Base-by-base conservation (phyloP, 192 early-diverging fungal genomes). In the Pilobolus umbonatus region DNA sequence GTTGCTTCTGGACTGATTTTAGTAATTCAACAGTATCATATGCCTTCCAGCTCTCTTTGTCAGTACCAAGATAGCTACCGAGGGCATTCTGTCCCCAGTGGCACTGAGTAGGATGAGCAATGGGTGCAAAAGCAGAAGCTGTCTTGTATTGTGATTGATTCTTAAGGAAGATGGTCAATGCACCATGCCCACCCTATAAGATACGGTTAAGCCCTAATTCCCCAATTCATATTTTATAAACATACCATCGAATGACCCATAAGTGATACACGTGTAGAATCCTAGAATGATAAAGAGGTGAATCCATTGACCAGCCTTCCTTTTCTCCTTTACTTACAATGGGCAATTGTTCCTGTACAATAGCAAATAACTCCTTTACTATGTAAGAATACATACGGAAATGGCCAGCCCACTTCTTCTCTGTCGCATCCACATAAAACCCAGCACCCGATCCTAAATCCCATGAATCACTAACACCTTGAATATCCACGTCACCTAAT, bases 321-420 rank as follows among this genome's bases (percentile, higher is more conserved):
- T 7, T 15, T n/a, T 29, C 15, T 31, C 10, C 24, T 7, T 4
- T 7, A 51, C 76, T 69, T 76, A 81, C 85, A 35, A 93, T 78
- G 8, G 79, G 75, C 15, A 91, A 69, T 58, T 70, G 65, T 32
- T 72, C 55, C 19, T 64, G 65, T 14, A 92, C 47, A 15, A 91
- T 57, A 25, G 74, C 65, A 26, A 78, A 80, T 17, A 95, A 75
- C 65, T 95, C 93, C 40, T 76, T 64, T 36, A 80, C 81, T 50
- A 92, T 74, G 68, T 93, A 93, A 9, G 85, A 79, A 69, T 89
- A 89, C 93, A 95, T 95, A 32, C 80, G 73, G 69, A 90, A 94
- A 77, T 83, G 75, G 25, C 77, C 73, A 36, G 62, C 50, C 89
- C 88, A 95, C 21, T 86, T 84, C 17, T 77, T 74, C 51, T 83